These are phyloP conservation scores for Hypoxylon sp. DNA, from an alignment of 2,329 filamentous ascomycete genomes.

Conservation along the genomic window DNA sequence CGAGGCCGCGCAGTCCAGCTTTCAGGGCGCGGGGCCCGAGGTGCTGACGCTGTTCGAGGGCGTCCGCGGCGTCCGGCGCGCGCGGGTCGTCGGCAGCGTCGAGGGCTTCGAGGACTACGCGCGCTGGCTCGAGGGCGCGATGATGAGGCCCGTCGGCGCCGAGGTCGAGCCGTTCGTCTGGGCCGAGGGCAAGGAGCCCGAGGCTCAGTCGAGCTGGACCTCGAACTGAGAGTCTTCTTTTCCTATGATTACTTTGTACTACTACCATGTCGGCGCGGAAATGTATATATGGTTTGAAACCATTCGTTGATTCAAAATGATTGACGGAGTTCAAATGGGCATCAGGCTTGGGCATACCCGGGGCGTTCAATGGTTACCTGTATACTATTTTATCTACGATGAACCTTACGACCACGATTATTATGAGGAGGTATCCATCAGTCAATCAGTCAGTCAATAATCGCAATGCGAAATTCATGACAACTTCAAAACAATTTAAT, in stretches of 20 bases:
- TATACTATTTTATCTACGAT: background rate
- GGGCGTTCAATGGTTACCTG: background rate
- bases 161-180: conserved; percentile 34
- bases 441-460: background rate
- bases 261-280: background rate
- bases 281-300: background rate
- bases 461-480: background rate
- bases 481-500: background rate
- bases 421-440: too few relatives aligned
- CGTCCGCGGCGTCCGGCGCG: conserved; percentile 55
- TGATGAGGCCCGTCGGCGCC: conserved; percentile 47
- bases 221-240: background rate
- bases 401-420: background rate
- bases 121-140: conserved; percentile 54
- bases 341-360: background rate
- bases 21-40: conserved; percentile 54
- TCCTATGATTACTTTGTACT: background rate
- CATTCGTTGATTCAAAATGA: background rate
- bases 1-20: conserved; percentile 55
- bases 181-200: conserved; percentile 3
- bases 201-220: background rate
- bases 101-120: conserved; percentile 59
- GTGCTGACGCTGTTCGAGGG: conserved; percentile 56
- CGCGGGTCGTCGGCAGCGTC: conserved; percentile 54
- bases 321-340: background rate